Evolutionary conservation across 192 early-diverging fungal species (phyloP).

Genomic region (Coemansia sp.): DNA sequence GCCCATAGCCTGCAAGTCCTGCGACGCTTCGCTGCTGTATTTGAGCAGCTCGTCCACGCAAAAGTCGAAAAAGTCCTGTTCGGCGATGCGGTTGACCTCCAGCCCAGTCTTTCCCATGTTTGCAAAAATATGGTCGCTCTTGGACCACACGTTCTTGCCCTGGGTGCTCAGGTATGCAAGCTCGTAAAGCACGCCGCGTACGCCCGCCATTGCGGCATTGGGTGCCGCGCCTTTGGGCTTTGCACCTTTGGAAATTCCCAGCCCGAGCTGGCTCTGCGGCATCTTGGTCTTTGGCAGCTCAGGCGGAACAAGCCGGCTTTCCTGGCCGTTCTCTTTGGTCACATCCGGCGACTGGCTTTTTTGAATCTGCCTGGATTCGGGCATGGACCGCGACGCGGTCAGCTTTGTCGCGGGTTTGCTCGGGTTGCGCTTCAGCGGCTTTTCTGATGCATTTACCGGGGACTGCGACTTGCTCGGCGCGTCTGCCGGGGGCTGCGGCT

Average conservation of each 20-base stretch:
- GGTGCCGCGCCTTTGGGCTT: not conserved
- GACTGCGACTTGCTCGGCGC: not conserved
- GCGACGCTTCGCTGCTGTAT: conserved; percentile 46
- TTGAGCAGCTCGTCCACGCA: conserved; percentile 54
- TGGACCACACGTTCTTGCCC: conserved; percentile 43
- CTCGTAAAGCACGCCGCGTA: conserved; percentile 43
- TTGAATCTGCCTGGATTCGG: not conserved
- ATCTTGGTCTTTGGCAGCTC: conserved; percentile 21
- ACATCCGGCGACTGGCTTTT: not conserved
- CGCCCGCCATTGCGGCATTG: conserved; percentile 11
- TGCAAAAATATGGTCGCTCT: conserved; percentile 41
- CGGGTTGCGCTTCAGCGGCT: conserved; percentile 8
- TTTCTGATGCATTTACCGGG: not conserved
- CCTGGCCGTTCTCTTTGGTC: not conserved
- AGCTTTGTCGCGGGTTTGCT: not conserved
- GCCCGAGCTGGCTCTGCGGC: conserved; percentile 29
- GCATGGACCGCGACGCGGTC: conserved; percentile 14
- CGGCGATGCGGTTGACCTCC: conserved; percentile 51
- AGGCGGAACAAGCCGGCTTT: not conserved
- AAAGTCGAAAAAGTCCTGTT: conserved; percentile 55
- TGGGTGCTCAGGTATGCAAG: conserved; percentile 52
- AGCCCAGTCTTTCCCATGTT: conserved; percentile 43
- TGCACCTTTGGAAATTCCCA: not conserved
- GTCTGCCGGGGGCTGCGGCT: conserved; percentile 2
- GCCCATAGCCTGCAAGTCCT: conserved; percentile 47